A percentile compares a stretch with the other conserved stretches of the same genome.
Conservation (phyloP, 2,329 filamentous ascomycete genomes). For the Colletotrichum ledebouriae region DNA sequence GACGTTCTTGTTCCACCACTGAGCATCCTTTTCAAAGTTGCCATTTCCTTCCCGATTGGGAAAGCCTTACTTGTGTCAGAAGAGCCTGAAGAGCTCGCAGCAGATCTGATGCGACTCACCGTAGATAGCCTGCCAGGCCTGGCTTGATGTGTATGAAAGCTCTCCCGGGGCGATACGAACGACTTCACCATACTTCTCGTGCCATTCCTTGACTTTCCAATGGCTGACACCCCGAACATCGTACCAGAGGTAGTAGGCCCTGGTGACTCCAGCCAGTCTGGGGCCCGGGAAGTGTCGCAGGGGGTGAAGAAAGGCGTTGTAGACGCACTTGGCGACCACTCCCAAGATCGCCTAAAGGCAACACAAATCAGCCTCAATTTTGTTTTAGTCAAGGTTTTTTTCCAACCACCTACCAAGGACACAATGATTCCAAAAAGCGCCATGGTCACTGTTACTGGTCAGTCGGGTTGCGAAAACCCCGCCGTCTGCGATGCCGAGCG, state of each 20-base stretch:
- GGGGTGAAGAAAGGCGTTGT: slow-evolving; percentile 49
- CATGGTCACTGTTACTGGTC: slow-evolving; percentile 16
- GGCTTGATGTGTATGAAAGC: slow-evolving; percentile 53
- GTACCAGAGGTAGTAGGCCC: slow-evolving; percentile 37
- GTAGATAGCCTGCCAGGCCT: slow-evolving; percentile 58
- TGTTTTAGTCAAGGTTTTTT: not conserved
- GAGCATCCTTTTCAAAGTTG: slow-evolving; percentile 38
- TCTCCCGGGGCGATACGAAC: slow-evolving; percentile 56
- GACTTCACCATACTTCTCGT: slow-evolving; percentile 49
- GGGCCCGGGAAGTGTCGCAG: slow-evolving; percentile 50
- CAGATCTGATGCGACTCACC: slow-evolving; percentile 38
- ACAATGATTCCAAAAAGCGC: slow-evolving; percentile 12
- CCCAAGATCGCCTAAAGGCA: slow-evolving; percentile 21
- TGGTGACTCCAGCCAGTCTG: slow-evolving; percentile 42
- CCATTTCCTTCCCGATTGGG: slow-evolving; percentile 29
- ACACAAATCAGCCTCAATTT: slow-evolving; percentile 4
- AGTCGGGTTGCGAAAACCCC: slow-evolving; percentile 15
- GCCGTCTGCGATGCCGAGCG: slow-evolving; percentile 15
- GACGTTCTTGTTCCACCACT: slow-evolving; percentile 42
- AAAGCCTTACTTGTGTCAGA: slow-evolving; percentile 8
- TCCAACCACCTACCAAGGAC: slow-evolving; percentile 17
- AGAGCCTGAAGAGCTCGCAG: not conserved
- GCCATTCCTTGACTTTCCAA: slow-evolving; percentile 42
- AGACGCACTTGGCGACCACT: slow-evolving; percentile 42
- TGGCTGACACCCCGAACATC: slow-evolving; percentile 36